Percentiles rank a stretch among this genome's conserved stretches.
Evolutionary conservation across 805 yeast species (phyloP).

Genomic region (Kluyveromyces starmeri): DNA sequence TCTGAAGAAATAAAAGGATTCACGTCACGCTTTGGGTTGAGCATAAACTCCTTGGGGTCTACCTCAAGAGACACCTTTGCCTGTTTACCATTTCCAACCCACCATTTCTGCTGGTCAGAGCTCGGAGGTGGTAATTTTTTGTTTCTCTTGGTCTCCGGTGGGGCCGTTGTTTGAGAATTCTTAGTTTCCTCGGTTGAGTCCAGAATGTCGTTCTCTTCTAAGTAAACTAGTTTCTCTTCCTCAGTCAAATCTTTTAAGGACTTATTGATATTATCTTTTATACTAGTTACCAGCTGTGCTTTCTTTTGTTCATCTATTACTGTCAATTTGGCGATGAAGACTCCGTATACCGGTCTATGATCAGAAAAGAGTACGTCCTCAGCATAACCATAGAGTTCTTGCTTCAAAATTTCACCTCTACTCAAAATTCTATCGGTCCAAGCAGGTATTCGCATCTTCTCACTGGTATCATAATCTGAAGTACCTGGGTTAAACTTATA

Average conservation of each 20-base stretch:
- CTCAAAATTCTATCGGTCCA: slow-evolving; percentile 92
- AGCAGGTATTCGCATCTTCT: slow-evolving; percentile 88
- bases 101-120: slow-evolving; percentile 78
- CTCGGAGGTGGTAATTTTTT: slow-evolving; percentile 76
- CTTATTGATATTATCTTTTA: slow-evolving; percentile 45
- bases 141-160: slow-evolving; percentile 14
- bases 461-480: slow-evolving; percentile 74
- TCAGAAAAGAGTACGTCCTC: slow-evolving; percentile 64
- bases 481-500: slow-evolving; percentile 91
- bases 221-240: slow-evolving; percentile 44
- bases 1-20: slow-evolving; percentile 62
- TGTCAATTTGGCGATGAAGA: slow-evolving; percentile 53
- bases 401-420: slow-evolving; percentile 50
- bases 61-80: slow-evolving; percentile 54
- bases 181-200: neutral
- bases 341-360: slow-evolving; percentile 82
- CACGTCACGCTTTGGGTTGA: slow-evolving; percentile 60
- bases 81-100: slow-evolving; percentile 72
- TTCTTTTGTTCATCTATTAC: slow-evolving; percentile 53
- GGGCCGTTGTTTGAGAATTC: slow-evolving; percentile 1
- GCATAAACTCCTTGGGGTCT: slow-evolving; percentile 33
- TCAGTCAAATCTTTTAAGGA: slow-evolving; percentile 34
- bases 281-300: slow-evolving; percentile 40
- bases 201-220: slow-evolving; percentile 22
- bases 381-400: slow-evolving; percentile 50